Percentiles rank a stretch among this genome's conserved stretches.
Conservation (phyloP, 148 eudicot species). For the Rhododendron ferrugineum region DNA sequence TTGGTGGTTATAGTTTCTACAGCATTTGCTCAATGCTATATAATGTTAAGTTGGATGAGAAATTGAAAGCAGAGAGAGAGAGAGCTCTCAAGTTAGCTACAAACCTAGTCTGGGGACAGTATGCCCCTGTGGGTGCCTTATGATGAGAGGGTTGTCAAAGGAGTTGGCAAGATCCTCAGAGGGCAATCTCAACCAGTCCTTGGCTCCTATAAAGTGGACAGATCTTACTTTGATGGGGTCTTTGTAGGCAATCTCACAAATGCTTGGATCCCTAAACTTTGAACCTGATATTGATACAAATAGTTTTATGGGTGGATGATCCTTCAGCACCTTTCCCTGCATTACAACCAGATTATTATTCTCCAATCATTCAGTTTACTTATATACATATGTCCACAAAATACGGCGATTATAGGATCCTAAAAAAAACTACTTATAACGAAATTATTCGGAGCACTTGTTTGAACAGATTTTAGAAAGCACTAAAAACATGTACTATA, state of each 20-base stretch:
- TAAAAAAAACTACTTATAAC: too few relatives aligned
- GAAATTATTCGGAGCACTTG: too few relatives aligned
- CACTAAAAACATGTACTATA: too few relatives aligned
- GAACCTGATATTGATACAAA: slow-evolving; percentile 70
- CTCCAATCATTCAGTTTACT: too few relatives aligned
- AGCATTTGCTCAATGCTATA: too few relatives aligned
- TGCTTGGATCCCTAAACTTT: slow-evolving; percentile 54
- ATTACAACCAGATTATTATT: not conserved
- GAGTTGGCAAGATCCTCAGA: slow-evolving; percentile 68
- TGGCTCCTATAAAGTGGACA: slow-evolving; percentile 74
- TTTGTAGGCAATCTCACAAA: slow-evolving; percentile 64
- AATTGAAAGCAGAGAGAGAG: too few relatives aligned
- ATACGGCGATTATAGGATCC: too few relatives aligned
- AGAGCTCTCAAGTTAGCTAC: not conserved
- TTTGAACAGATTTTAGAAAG: too few relatives aligned
- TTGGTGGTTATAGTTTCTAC: not conserved
- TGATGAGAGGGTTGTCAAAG: slow-evolving; percentile 62
- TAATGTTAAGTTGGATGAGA: too few relatives aligned
- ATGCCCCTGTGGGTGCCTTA: slow-evolving; percentile 81
- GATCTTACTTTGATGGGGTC: slow-evolving; percentile 60
- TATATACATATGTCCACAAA: too few relatives aligned
- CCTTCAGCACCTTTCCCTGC: slow-evolving; percentile 58
- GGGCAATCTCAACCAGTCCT: slow-evolving; percentile 72
- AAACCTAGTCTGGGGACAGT: slow-evolving; percentile 78
- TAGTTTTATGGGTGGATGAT: slow-evolving; percentile 61